These are phyloP conservation scores for Zasmidium citrigriseum DNA, from an alignment of 2,329 filamentous ascomycete genomes.

Conservation along the genomic window DNA sequence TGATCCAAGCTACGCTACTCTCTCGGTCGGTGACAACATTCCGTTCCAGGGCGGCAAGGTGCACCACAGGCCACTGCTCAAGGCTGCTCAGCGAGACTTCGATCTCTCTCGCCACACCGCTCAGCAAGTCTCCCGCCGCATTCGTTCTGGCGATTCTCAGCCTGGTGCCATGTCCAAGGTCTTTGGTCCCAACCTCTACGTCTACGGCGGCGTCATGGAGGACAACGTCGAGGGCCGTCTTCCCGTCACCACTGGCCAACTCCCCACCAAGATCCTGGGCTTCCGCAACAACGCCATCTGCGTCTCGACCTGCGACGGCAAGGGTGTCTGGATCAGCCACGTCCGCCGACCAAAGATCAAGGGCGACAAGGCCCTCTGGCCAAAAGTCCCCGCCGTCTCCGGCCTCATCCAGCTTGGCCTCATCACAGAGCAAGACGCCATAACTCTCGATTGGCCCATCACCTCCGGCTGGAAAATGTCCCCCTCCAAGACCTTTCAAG, in stretches of 20 bases:
- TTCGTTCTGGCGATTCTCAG: conserved; percentile 46
- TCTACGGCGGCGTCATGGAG: conserved; percentile 47
- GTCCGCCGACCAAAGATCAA: conserved; percentile 42
- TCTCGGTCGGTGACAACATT: conserved; percentile 38
- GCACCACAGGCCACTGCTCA: conserved; percentile 41
- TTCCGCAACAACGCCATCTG: conserved; percentile 38
- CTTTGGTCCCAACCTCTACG: conserved; percentile 40
- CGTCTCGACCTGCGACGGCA: conserved; percentile 41
- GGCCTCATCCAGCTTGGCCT: conserved; percentile 40
- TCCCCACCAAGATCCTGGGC: conserved; percentile 37
- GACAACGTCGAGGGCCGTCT: conserved; percentile 24
- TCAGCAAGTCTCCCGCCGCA: conserved; percentile 44
- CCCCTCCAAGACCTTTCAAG: conserved; percentile 38
- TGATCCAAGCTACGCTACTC: conserved; percentile 28
- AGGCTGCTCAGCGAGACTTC: conserved; percentile 42
- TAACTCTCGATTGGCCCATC: conserved; percentile 18
- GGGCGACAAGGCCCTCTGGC: conserved; percentile 42
- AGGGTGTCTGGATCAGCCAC: conserved; percentile 47
- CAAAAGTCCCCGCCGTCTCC: conserved; percentile 42
- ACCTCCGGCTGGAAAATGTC: conserved; percentile 34
- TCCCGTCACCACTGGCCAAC: conserved; percentile 14
- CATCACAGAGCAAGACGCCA: conserved; percentile 25
- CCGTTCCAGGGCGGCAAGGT: conserved; percentile 43
- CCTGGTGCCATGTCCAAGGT: conserved; percentile 43
- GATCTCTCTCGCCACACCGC: conserved; percentile 38